Conservation (phyloP, 352 stramenopile species). For the Phytophthora foliorum region DNA sequence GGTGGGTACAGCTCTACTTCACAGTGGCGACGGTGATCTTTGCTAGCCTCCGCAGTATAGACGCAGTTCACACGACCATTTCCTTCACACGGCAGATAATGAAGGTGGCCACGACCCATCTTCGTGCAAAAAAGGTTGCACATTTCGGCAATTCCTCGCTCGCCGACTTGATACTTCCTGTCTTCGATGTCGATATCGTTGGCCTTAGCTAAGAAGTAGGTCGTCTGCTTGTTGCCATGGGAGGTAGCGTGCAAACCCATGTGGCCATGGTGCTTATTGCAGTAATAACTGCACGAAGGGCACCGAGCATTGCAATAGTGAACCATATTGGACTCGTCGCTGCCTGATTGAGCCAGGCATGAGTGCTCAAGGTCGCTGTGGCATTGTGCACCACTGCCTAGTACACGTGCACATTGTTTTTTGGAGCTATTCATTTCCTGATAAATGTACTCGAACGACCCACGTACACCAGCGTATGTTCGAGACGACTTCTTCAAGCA, state of each 20-base stretch:
- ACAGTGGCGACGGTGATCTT: constrained; percentile 39
- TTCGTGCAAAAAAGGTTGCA: constrained; percentile 41
- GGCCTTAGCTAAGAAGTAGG: constrained; percentile 63
- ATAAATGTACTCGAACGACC: constrained; percentile 63
- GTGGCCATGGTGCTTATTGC: constrained; percentile 63
- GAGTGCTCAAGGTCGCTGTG: constrained; percentile 47
- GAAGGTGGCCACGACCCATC: constrained; percentile 38
- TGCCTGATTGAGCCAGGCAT: constrained; percentile 33
- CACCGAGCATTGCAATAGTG: constrained; percentile 70
- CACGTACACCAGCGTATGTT: constrained; percentile 54
- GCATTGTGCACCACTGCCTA: constrained; percentile 41
- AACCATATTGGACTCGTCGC: constrained; percentile 17
- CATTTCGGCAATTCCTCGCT: constrained; percentile 42
- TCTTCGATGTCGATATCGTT: constrained; percentile 49
- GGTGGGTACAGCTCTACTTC: constrained; percentile 1
- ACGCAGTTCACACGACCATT: constrained; percentile 17
- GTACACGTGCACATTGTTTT: constrained; percentile 51
- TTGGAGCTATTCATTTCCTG: constrained; percentile 79
- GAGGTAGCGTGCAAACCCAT: constrained; percentile 55
- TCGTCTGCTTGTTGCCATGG: constrained; percentile 79
- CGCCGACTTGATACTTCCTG: constrained; percentile 32
- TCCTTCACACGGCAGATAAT: constrained; percentile 37
- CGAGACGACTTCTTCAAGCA: constrained; percentile 61
- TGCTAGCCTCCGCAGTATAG: constrained; percentile 7
- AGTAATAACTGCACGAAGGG: constrained; percentile 73